Evolutionary conservation across 2,329 filamentous ascomycete genomes (phyloP), one percentile per base, ranked within the genome.

Genomic region (Trichophyton equinum): DNA sequence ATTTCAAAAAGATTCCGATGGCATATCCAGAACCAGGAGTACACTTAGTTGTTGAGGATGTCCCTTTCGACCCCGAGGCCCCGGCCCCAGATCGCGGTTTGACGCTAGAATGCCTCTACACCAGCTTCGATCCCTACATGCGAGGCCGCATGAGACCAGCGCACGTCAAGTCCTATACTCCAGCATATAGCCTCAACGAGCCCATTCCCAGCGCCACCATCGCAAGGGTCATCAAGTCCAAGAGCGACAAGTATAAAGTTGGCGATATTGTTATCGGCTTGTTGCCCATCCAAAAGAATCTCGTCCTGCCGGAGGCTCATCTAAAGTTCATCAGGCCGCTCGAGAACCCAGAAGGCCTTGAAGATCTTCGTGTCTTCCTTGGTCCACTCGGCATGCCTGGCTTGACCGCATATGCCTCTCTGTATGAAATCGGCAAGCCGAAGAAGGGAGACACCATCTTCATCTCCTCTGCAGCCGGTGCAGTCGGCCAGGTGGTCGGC

Each of bases 81-180:
- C 66, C 81, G 4, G 80, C 84, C 30, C 80, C 84, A 25, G 72
- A 81, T 51, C 86, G 87, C 64, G 85, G 89, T 46, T 72, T 95
- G 57, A 82, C 83, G 36, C 75, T 86, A 65, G 82, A 89, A 76
- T 82, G 87, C 67, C 81, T 86, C 68, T 89, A 87, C 73, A 79
- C 85, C 65, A 91, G 88, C 46, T 87, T 87, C 75, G 90, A 95
- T 73, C 90, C 90, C 1, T 95, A 95, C 77, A 84, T 88, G 78
- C 87, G 91, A 61, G 87, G 87, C 63, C 82, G 83, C 66, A 91
- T 95, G 87, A 85, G 89, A 56, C 74, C 79, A 56, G 70, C 87
- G 5, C 72, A 77, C 40, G 68, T 76, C 70, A 83, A 87, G 75
- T 90, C 87, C 8, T 94, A 91, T 77, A 72, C 78, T 22, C 78